These are phyloP conservation scores for Ophiocordyceps sinensis DNA, from an alignment of 2,329 filamentous ascomycete species.

Conservation along the genomic window DNA sequence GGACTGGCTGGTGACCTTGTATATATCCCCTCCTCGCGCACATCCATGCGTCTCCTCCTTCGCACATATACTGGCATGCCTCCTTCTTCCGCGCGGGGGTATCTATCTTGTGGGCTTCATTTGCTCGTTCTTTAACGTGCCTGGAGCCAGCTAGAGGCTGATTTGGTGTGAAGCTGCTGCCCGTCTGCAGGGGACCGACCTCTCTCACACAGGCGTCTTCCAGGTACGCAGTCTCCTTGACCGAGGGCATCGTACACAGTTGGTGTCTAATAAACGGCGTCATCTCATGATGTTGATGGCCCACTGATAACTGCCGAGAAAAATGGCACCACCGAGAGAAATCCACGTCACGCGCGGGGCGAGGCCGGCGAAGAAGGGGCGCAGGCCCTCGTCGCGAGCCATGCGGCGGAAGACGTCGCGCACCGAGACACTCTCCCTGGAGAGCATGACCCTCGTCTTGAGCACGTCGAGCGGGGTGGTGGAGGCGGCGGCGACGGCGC, in stretches of 20 bases:
- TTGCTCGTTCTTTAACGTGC: no score
- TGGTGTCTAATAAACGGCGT: background rate
- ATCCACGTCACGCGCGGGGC: constrained; percentile 90
- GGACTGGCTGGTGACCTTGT: no score
- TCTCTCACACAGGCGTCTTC: no score
- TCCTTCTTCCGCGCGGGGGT: no score
- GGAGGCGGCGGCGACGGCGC: constrained; percentile 70
- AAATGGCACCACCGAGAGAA: constrained; percentile 83
- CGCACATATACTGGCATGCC: no score
- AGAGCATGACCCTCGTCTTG: constrained; percentile 94
- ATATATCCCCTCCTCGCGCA: no score
- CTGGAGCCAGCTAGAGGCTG: no score
- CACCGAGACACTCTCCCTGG: constrained; percentile 49
- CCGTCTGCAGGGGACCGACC: no score
- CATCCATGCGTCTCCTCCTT: no score
- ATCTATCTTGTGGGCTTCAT: no score
- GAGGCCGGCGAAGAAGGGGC: constrained; percentile 60
- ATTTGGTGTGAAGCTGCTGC: no score
- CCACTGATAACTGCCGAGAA: constrained; percentile 87
- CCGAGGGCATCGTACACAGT: background rate
- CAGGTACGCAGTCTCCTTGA: background rate
- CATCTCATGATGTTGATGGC: constrained; percentile 54
- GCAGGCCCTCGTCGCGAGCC: constrained; percentile 44
- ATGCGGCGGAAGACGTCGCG: constrained; percentile 48
- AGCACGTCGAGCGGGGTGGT: constrained; percentile 93